Evolutionary conservation across 345 rosid species (phyloP), one percentile per base, ranked within the genome.

Genomic region (Anastatica hierochuntica): DNA sequence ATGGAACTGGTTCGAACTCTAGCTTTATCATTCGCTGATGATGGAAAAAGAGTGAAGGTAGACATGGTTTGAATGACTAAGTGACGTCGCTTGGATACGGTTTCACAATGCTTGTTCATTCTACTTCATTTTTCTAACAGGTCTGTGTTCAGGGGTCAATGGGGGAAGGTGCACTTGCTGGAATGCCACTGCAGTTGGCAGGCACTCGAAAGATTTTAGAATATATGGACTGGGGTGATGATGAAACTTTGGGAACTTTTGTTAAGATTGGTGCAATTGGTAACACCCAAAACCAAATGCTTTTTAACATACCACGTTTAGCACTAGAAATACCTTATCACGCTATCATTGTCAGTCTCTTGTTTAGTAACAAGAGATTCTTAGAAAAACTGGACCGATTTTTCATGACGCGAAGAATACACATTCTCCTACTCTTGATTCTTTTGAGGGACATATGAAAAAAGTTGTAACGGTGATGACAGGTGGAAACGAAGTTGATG

Each of bases 81-180:
- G 14, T 41, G n/a, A 20, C 39, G 8, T 47, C 23, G 30, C 21
- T 9, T 55, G 30, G 14, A 39, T 38, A 55, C 10, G 4, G 17
- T 23, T 35, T 49, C 1, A 2, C 13, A 57, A 42, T 37, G 51
- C 34, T 52, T 35, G 24, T 46, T 60, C 12, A 23, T 58, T 37
- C 20, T n/a, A n/a, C n/a, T n/a, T n/a, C n/a, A n/a, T n/a, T n/a
- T 48, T 50, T 35, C 49, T 47, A 54, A 27, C 71, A 90, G 98
- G 98, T 90, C 60, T 90, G 98, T 72, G 98, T 86, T 58, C 98
- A 90, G 76, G 98, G 98, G 23, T 86, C 98, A 10, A 86, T 90
- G 98, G 96, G 98, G 39, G 73, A 75, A 67, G 96, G 98, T 41
- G 96, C 95, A 61, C 87, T 90, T 30, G 87, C 90, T 62, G 98